Evolutionary conservation across 257 asterid genomes (phyloP).

Genomic region (Thymus mandschuricus): DNA sequence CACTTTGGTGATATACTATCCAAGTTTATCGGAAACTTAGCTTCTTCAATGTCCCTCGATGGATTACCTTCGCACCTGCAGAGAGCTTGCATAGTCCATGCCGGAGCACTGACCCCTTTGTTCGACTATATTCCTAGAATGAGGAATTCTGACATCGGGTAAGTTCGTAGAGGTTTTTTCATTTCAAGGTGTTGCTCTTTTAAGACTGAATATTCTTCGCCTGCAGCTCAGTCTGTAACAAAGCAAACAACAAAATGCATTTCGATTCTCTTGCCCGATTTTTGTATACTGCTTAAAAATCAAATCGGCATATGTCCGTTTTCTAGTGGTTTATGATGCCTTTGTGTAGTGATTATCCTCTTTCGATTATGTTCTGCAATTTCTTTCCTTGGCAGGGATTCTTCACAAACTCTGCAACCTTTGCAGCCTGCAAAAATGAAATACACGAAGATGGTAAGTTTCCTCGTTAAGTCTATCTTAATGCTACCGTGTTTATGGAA

Average conservation of each 20-base stretch:
- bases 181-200: not conserved
- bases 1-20: conserved; percentile 89
- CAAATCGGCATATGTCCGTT: not conserved
- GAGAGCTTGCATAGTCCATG: conserved; percentile 86
- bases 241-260: not conserved
- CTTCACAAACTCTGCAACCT: conserved; percentile 39
- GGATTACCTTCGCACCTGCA: conserved; percentile 70
- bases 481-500: conserved; percentile 2
- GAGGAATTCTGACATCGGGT: conserved; percentile 79
- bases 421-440: conserved; percentile 57
- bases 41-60: conserved; percentile 60
- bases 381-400: conserved; percentile 51
- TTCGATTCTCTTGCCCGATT: no score
- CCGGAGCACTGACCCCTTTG: conserved; percentile 72
- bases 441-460: conserved; percentile 67
- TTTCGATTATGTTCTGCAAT: not conserved
- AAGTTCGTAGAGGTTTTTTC: conserved; percentile 41
- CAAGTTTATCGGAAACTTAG: conserved; percentile 73
- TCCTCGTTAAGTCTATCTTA: conserved; percentile 17
- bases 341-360: not conserved
- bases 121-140: conserved; percentile 87
- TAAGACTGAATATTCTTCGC: not conserved
- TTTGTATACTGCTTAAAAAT: not conserved
- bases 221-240: not conserved
- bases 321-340: not conserved